phyloP scores from a whole-genome alignment of 148 eudicot genomes.

The Rhododendron henanense region DNA sequence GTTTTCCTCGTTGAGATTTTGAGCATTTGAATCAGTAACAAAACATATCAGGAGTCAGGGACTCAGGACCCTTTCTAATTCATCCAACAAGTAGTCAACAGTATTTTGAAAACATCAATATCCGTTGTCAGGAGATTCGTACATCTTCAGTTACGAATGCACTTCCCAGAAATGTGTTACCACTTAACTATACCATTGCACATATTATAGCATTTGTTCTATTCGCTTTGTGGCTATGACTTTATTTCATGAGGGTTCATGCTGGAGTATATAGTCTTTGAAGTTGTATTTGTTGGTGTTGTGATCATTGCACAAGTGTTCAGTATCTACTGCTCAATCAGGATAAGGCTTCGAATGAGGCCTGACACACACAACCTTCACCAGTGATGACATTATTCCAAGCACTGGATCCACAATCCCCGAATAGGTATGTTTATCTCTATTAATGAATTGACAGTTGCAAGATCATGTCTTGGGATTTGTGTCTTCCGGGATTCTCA shows the following conservation, averaged over 20 bases:
- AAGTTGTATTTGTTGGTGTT: neutral
- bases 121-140: neutral
- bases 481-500: neutral
- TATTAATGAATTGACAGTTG: neutral
- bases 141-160: neutral
- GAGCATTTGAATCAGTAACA: neutral
- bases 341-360: neutral
- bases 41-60: neutral
- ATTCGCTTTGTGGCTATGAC: neutral
- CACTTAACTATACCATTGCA: neutral
- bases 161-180: neutral
- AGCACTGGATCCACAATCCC: neutral
- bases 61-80: neutral
- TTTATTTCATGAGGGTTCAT: neutral
- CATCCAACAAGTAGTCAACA: neutral
- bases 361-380: neutral
- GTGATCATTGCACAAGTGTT: neutral
- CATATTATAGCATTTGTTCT: neutral
- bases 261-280: neutral
- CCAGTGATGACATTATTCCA: neutral
- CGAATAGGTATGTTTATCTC: neutral
- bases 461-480: neutral
- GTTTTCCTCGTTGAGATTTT: neutral
- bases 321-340: neutral
- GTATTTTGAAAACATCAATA: neutral